phyloP scores from a whole-genome alignment of 1,139 yeast species.

The Petasospora fabianii region DNA sequence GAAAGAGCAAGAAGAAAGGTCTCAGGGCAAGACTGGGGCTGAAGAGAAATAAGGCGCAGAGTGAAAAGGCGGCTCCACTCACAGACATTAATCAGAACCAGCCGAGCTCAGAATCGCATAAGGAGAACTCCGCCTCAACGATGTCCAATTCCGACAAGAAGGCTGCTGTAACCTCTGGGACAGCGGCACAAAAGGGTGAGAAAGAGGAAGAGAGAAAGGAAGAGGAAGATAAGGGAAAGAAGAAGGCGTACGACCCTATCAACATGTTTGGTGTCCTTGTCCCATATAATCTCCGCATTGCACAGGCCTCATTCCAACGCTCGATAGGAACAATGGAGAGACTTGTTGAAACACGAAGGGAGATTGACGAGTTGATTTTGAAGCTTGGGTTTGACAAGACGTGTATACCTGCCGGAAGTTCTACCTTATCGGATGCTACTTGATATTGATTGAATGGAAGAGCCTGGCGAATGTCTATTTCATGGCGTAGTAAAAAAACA shows the following conservation, averaged over 20 bases:
- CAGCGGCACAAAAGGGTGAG: constrained; percentile 1
- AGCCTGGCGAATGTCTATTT: neutral
- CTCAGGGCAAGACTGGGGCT: no score
- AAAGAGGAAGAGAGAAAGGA: constrained; percentile 1
- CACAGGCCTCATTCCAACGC: constrained; percentile 38
- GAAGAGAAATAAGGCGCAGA: no score
- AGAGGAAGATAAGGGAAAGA: constrained; percentile 1
- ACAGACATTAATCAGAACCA: neutral
- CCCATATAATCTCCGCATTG: constrained; percentile 39
- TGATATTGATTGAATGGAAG: neutral
- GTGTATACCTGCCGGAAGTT: no score
- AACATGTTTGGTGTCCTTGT: constrained; percentile 49
- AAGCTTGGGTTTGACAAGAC: neutral
- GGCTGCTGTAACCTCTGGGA: constrained; percentile 1
- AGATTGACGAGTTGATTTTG: constrained; percentile 1
- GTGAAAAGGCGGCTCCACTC: no score
- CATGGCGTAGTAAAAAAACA: neutral
- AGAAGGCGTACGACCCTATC: constrained; percentile 36
- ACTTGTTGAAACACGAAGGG: constrained; percentile 6
- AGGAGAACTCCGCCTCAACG: no score
- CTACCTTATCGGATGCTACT: no score
- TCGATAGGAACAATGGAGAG: constrained; percentile 33
- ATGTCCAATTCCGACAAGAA: constrained; percentile 5
- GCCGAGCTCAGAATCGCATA: no score
- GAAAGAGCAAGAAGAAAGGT: no score